phyloP scores from a whole-genome alignment of 768 basidiomycete genomes.

The Grammothele lineata region DNA sequence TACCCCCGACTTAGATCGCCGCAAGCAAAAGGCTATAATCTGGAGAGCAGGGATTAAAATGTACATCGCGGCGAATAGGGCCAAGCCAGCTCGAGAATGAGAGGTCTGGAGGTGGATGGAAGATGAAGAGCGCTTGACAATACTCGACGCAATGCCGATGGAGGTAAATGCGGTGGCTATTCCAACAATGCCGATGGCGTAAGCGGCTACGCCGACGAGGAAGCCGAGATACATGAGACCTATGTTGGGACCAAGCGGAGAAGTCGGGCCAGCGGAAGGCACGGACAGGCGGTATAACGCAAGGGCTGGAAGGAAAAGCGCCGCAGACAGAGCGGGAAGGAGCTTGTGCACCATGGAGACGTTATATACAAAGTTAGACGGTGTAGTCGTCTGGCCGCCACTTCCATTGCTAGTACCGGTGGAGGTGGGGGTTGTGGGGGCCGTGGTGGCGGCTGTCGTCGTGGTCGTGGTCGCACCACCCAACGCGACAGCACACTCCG shows the following conservation, averaged over 20 bases:
- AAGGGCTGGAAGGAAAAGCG: constrained; percentile 38
- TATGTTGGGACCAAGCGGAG: constrained; percentile 13
- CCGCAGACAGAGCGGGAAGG: constrained; percentile 45
- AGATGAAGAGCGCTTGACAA: constrained; percentile 31
- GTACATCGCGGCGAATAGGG: constrained; percentile 62
- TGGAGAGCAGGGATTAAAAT: constrained; percentile 41
- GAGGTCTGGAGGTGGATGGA: constrained; percentile 44
- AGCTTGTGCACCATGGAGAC: constrained; percentile 45
- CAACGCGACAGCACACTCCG: constrained; percentile 50
- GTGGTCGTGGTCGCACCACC: not conserved
- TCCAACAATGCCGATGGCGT: constrained; percentile 59
- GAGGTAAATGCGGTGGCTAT: constrained; percentile 61
- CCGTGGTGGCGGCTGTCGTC: constrained; percentile 3
- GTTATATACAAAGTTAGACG: constrained; percentile 26
- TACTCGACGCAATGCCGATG: constrained; percentile 29
- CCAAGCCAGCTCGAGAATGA: constrained; percentile 64
- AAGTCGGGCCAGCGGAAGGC: constrained; percentile 29
- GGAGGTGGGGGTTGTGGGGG: not conserved
- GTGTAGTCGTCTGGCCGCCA: not conserved
- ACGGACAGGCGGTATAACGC: constrained; percentile 39
- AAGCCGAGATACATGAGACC: constrained; percentile 33
- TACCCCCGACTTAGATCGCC: constrained; percentile 2
- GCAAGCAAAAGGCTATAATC: constrained; percentile 25
- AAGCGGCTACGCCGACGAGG: constrained; percentile 42
- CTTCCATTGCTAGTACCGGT: not conserved